Percentiles rank a stretch among this genome's conserved stretches.
Evolutionary conservation across 2,329 filamentous ascomycete species (phyloP).

Genomic region (Sporothrix schenckii): DNA sequence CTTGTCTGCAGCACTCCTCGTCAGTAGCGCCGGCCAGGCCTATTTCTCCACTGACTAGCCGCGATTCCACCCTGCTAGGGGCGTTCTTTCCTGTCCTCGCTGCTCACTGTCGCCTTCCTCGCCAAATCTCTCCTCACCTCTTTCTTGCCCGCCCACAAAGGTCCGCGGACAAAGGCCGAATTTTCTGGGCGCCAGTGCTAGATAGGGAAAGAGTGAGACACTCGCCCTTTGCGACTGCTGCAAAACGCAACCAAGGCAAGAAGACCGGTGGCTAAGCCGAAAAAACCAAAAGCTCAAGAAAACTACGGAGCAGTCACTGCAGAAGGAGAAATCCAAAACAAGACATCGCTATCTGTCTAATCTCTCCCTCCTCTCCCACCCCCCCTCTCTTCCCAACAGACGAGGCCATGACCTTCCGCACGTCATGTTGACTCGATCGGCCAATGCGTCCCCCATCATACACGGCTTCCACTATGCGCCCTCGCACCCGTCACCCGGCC

Average conservation of each 20-base stretch:
- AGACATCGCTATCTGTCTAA: neutral
- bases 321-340: conserved; percentile 21
- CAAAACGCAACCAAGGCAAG: conserved; percentile 1
- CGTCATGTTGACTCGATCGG: conserved; percentile 62
- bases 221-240: conserved; percentile 12
- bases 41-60: conserved; percentile 22
- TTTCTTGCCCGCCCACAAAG: conserved; percentile 12
- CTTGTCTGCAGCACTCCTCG: conserved; percentile 9
- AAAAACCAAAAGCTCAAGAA: conserved; percentile 17
- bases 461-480: conserved; percentile 52
- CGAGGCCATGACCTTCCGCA: conserved; percentile 30
- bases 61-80: conserved; percentile 13
- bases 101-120: conserved; percentile 17
- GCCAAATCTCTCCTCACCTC: neutral
- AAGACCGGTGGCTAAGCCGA: conserved; percentile 8
- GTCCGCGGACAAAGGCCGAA: conserved; percentile 27
- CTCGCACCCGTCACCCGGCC: conserved; percentile 47
- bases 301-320: neutral
- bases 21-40: conserved; percentile 23
- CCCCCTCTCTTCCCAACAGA: conserved; percentile 3
- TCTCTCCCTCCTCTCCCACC: neutral
- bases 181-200: conserved; percentile 23
- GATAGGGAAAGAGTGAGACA: conserved; percentile 29
- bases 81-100: conserved; percentile 8
- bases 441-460: conserved; percentile 57